Evolutionary conservation across 208 protist genomes (phyloP), one percentile per base, ranked within the genome.

Genomic region (Acanthamoeba lenticulata): DNA sequence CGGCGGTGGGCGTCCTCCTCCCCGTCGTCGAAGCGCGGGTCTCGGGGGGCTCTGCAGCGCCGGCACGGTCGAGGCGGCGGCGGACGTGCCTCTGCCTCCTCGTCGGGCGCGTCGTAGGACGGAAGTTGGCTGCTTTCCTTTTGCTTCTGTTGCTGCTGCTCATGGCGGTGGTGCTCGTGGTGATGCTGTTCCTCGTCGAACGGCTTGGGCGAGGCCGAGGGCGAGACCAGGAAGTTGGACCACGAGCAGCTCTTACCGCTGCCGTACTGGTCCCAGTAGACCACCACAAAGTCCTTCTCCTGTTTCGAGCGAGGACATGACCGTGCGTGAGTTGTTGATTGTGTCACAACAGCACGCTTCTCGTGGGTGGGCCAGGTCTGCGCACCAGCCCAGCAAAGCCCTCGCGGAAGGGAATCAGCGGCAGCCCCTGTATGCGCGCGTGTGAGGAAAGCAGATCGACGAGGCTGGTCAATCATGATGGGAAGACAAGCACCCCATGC

Each of bases 181-280:
- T 77, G 67, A 42, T 77, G 27, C 9, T 57, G 34, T 45, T 13
- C 60, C 29, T 15, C 36, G 36, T 15, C 0, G 67, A 44, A 77
- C 19, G 15, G 2, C 6, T 19, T 36, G 17, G 67, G 38, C 19
- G 72, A 44, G 19, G 42, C 1, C 24, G 74, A 57, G 4, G 74
- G 3, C 5, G 74, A 55, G 24, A 57, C 74, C 7, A 85, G 7
- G 45, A 85, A 57, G 74, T 17, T 85, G 45, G 74, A 85, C 74
- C 74, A 85, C 44, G 32, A 38, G 45, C 74, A 85, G 27, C 74
- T 85, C 74, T 85, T 85, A 27, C 74, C 74, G 27, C 42, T 55
- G 15, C 74, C 74, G 29, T 85, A 85, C 74, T 85, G 74, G 24
- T 85, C 74, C 74, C 74, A 85, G 44, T 85, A 85, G 24, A 85